Evolutionary conservation across 2,329 filamentous ascomycete species (phyloP).

Genomic region (Lachnellula occidentalis): DNA sequence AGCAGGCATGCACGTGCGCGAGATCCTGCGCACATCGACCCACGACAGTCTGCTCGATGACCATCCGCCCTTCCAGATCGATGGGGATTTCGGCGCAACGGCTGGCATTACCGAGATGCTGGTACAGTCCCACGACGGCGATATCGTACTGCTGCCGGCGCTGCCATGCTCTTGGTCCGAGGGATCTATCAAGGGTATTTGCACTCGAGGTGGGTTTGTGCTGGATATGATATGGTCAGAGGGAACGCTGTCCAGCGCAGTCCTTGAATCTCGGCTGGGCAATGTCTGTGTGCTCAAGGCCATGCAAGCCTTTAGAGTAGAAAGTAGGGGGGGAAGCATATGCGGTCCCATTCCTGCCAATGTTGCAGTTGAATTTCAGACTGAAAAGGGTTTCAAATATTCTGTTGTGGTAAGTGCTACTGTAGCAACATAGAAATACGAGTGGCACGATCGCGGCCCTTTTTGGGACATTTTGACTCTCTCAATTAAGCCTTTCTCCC

Average conservation of each 20-base stretch:
- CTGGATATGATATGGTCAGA: background rate
- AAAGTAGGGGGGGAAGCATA: too few relatives aligned
- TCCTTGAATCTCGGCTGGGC: too few relatives aligned
- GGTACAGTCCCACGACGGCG: slow-evolving; percentile 34
- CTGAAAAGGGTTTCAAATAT: too few relatives aligned
- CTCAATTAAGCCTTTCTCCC: too few relatives aligned
- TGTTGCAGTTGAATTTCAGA: too few relatives aligned
- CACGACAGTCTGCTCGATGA: slow-evolving; percentile 41
- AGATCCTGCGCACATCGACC: slow-evolving; percentile 37
- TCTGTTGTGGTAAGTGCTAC: too few relatives aligned
- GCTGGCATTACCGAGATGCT: slow-evolving; percentile 43
- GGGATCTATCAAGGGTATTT: slow-evolving; percentile 26
- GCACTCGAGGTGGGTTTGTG: slow-evolving; percentile 32
- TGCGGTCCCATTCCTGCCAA: too few relatives aligned
- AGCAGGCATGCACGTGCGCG: slow-evolving; percentile 21
- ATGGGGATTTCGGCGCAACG: slow-evolving; percentile 45
- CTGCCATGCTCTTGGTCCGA: slow-evolving; percentile 33
- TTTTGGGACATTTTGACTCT: too few relatives aligned
- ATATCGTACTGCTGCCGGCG: slow-evolving; percentile 34
- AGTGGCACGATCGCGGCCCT: too few relatives aligned
- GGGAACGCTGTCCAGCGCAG: background rate
- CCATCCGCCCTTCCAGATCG: slow-evolving; percentile 44
- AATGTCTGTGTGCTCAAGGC: too few relatives aligned
- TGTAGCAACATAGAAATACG: too few relatives aligned
- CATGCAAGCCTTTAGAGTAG: too few relatives aligned